Evolutionary conservation across 2,329 filamentous ascomycete genomes (phyloP).

Genomic region (Fusarium verrucosum): DNA sequence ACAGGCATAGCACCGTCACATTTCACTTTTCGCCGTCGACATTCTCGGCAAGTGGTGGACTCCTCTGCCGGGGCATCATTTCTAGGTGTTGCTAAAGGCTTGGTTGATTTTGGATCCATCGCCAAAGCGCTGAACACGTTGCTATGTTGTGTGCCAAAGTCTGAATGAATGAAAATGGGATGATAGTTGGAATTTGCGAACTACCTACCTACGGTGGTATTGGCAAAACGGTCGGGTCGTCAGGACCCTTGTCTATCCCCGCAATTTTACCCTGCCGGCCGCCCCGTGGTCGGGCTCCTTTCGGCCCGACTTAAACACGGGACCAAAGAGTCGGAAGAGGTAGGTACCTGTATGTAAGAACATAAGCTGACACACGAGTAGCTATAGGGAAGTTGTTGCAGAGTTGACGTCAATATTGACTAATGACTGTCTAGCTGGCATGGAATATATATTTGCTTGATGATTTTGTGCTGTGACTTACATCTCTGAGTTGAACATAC

Average conservation of each 20-base stretch:
- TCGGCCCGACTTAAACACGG: conserved; percentile 24
- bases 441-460: background rate
- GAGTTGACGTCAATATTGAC: background rate
- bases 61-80: conserved; percentile 16
- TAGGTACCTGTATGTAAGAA: background rate
- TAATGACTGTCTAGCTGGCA: no score
- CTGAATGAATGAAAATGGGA: background rate
- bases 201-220: background rate
- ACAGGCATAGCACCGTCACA: conserved; percentile 34
- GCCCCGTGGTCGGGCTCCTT: background rate
- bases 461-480: no score
- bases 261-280: conserved; percentile 21
- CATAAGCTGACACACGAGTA: background rate
- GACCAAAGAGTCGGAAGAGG: conserved; percentile 1
- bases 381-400: no score
- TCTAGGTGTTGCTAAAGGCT: background rate
- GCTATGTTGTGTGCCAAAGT: background rate
- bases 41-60: conserved; percentile 29
- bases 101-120: conserved; percentile 6
- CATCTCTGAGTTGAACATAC: no score
- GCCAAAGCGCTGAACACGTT: background rate
- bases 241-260: conserved; percentile 14
- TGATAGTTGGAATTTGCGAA: conserved; percentile 17
- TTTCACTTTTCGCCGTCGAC: conserved; percentile 29
- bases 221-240: background rate